Base-by-base conservation (phyloP, 495 filamentous ascomycete genomes). In the Saxophila tyrrhenica region DNA sequence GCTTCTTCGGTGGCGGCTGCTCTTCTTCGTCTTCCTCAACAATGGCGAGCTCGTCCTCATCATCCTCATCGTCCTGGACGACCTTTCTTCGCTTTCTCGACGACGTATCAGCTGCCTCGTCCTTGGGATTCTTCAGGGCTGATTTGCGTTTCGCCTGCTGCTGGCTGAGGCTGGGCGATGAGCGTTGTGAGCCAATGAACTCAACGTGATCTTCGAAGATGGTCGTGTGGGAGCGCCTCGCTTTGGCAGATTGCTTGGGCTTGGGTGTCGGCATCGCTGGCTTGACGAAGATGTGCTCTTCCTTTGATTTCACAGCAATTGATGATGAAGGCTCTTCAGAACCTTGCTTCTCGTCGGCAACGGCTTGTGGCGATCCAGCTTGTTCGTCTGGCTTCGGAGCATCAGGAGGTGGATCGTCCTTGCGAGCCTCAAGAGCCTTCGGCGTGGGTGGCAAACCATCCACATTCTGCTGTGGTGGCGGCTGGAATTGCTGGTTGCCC, bases 181-280 rank as follows among this genome's bases (percentile, higher is more conserved):
- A 25, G 5, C 51, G 54, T 29, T 57, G 57, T 11, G 45, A 46
- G 46, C 38, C 20, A 15, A 8, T 9, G 41, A 50, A 47, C n/a
- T 54, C 50, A 16, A 52, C 25, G 21, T 61, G 59, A 21, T 63
- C 61, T 38, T 63, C 61, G 45, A 58, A 61, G 38, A 60, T 60
- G 11, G 61, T 61, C 17, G 61, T 61, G 23, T 60, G 54, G 21
- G 48, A 43, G 20, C 61, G 43, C 38, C 52, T 63, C 9, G 48
- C 41, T 47, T 53, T 63, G 19, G 53, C 46, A 1, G 39, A 16
- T 16, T 42, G 1, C 16, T 57, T 57, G 19, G 53, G 16, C 25
- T 49, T 52, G 23, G 50, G 43, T 19, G 43, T 41, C 17, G 51
- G 35, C 35, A 41, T 52, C 11, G 25, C 39, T 45, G 50, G 57